phyloP scores from a whole-genome alignment of 805 yeast species.

The Tetrapisispora fleetii region DNA sequence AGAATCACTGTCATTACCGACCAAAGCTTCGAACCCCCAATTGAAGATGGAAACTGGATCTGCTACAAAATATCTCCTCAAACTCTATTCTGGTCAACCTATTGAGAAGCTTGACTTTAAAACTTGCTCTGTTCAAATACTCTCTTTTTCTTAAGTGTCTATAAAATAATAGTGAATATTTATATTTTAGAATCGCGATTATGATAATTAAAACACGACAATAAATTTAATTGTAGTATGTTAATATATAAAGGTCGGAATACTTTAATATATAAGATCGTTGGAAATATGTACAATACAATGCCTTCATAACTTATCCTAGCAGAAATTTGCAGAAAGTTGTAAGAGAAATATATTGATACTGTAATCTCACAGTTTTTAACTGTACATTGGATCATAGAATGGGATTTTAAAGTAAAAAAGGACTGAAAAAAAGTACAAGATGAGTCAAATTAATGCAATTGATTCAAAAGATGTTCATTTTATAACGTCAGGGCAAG shows the following conservation, averaged over 20 bases:
- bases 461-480: conserved; percentile 51
- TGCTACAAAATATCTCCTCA: no score
- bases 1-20: no score
- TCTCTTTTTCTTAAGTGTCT: neutral
- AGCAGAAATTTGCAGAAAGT: neutral
- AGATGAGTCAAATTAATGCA: conserved; percentile 23
- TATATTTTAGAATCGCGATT: neutral
- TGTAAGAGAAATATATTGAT: no score
- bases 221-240: neutral
- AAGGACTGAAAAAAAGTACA: neutral
- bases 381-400: no score
- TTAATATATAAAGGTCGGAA: no score
- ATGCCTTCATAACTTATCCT: neutral
- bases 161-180: neutral
- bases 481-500: conserved; percentile 85
- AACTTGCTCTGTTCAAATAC: neutral
- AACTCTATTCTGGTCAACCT: no score
- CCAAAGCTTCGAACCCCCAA: no score
- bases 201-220: neutral
- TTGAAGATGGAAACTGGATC: no score
- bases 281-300: no score
- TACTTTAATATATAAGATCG: no score
- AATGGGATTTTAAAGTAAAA: neutral
- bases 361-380: no score
- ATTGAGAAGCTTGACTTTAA: no score